phyloP scores from a whole-genome alignment of 495 filamentous ascomycete genomes.

The Xylaria sp. region DNA sequence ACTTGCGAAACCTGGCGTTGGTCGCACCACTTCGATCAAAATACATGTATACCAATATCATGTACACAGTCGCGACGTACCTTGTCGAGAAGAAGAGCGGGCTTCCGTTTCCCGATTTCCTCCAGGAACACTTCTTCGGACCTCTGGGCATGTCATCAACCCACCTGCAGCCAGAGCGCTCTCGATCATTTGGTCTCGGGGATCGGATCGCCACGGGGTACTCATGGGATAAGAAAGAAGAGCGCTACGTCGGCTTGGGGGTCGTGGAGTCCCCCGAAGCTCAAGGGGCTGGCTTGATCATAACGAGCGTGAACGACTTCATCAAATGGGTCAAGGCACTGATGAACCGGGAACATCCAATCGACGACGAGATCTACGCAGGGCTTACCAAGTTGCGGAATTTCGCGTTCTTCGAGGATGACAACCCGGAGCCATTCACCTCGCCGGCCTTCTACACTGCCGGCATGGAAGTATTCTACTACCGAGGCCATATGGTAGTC shows the following conservation, averaged over 20 bases:
- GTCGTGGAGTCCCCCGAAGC: constrained; percentile 25
- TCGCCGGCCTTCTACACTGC: constrained; percentile 45
- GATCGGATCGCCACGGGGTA: constrained; percentile 46
- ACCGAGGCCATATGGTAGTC: constrained; percentile 48
- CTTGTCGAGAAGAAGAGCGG: constrained; percentile 49
- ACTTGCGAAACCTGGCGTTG: constrained; percentile 51
- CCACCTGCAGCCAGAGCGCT: constrained; percentile 45
- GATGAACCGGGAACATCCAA: constrained; percentile 38
- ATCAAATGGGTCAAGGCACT: constrained; percentile 53
- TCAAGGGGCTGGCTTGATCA: constrained; percentile 54
- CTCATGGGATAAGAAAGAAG: constrained; percentile 23
- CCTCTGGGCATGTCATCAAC: constrained; percentile 56
- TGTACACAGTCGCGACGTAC: constrained; percentile 54
- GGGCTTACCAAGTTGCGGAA: constrained; percentile 43
- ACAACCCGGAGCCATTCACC: constrained; percentile 12
- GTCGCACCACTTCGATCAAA: constrained; percentile 47
- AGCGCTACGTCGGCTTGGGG: constrained; percentile 22
- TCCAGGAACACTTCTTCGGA: constrained; percentile 52
- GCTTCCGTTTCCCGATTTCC: constrained; percentile 48
- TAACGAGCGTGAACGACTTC: constrained; percentile 61
- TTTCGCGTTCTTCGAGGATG: neutral
- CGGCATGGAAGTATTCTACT: constrained; percentile 49
- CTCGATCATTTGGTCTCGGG: constrained; percentile 37
- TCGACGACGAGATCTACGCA: constrained; percentile 45
- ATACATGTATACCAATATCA: constrained; percentile 57